Evolutionary conservation across 495 filamentous ascomycete genomes (phyloP), one percentile per base, ranked within the genome.

Genomic region (Baudoinia panamericana): DNA sequence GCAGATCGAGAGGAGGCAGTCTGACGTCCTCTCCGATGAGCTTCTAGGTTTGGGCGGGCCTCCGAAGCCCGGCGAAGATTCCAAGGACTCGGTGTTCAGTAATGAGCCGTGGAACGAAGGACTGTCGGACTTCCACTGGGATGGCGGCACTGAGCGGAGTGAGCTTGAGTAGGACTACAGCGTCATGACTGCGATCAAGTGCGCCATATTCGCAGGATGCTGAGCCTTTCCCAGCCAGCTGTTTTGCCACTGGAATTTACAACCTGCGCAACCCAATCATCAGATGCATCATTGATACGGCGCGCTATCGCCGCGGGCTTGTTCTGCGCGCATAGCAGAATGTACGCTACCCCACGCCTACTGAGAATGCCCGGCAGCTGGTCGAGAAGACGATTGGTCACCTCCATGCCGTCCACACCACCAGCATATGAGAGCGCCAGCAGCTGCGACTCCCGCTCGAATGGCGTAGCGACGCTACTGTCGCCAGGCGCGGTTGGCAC

Each of bases 201-300:
- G 9, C 56, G 41, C 78, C 79, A 87, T 49, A 90, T 82, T 59
- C 85, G 73, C 39, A 92, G 57, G 54, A 90, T 76, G 46, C 79
- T 74, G 59, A 92, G 62, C 59, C 75, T 87, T 64, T 97, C 90
- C 88, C 90, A 94, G 0, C 88, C 88, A 23, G 76, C 90, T 56
- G 76, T 66, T 67, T 74, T 81, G 36, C 88, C 90, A 63, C 84
- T 93, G 22, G 66, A 70, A 28, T 81, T 81, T 9, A 88, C 85
- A n/a, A 69, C 80, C 62, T 85, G 79, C 1, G 71, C 84, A 32
- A 46, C 63, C 88, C 86, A 94, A 0, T 52, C 64, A 4, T 52
- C 64, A 17, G 48, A 43, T 65, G 78, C 73, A 11, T 34, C 51
- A 18, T 67, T 58, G 42, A 94, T 70, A 41, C 69, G 58, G 44